Evolutionary conservation across 139 green algal genomes (phyloP).

Genomic region (Picochlorum sp.): DNA sequence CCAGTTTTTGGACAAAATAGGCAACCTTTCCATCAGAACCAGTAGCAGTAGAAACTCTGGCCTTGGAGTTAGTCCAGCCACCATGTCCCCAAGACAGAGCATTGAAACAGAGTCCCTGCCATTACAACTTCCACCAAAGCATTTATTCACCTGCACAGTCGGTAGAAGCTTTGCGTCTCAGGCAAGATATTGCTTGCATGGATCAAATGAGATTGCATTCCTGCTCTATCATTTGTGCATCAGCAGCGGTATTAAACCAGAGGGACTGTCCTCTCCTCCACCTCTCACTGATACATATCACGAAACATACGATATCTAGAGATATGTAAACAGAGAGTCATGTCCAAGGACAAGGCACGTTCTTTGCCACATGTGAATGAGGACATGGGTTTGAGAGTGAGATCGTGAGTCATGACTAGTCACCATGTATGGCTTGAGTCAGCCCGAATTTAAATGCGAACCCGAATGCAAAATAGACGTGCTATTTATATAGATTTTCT

Average conservation of each 20-base stretch:
- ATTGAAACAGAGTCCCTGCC: slow-evolving; percentile 9
- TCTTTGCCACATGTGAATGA: too few species aligned
- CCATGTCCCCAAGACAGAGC: slow-evolving; percentile 12
- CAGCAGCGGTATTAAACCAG: slow-evolving; percentile 9
- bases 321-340: too few species aligned
- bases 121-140: slow-evolving; percentile 56
- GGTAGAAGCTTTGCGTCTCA: slow-evolving; percentile 37
- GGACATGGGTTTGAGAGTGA: too few species aligned
- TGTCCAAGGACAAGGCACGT: too few species aligned
- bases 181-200: slow-evolving; percentile 34
- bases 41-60: background rate
- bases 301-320: too few species aligned
- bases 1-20: slow-evolving; percentile 3
- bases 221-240: slow-evolving; percentile 41
- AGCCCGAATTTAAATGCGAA: too few species aligned
- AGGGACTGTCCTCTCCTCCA: background rate
- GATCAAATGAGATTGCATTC: slow-evolving; percentile 37
- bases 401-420: too few species aligned
- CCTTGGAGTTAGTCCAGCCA: slow-evolving; percentile 15
- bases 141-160: slow-evolving; percentile 82
- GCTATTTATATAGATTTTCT: too few species aligned
- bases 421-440: too few species aligned
- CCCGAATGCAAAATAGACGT: too few species aligned
- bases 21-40: slow-evolving; percentile 8
- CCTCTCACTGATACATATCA: background rate